Conservation (phyloP, 306 rosid species). For the Abrus precatorius region DNA sequence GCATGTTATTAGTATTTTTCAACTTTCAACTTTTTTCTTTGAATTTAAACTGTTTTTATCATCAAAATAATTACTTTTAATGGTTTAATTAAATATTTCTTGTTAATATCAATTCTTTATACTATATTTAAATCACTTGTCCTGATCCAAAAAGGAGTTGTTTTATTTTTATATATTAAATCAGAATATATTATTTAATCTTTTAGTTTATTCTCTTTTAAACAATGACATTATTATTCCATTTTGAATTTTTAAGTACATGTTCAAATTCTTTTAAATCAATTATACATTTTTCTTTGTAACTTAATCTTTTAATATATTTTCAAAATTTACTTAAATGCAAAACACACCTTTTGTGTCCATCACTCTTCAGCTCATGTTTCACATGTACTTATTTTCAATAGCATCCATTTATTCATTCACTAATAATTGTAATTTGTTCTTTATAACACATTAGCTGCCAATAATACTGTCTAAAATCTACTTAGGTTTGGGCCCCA, state of each 20-base stretch:
- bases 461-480: background rate
- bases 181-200: background rate
- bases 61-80: background rate
- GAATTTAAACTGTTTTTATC: background rate
- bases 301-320: background rate
- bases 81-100: too few species aligned
- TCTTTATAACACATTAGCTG: slow-evolving; percentile 9
- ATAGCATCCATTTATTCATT: background rate
- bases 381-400: background rate
- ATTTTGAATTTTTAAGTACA: background rate
- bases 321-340: background rate
- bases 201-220: background rate
- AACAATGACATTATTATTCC: background rate
- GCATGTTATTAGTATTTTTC: background rate
- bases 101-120: too few species aligned
- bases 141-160: background rate
- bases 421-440: background rate
- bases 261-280: background rate
- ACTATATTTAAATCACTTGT: background rate
- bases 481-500: background rate
- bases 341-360: background rate
- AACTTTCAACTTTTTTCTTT: background rate
- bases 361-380: background rate
- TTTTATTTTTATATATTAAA: background rate
- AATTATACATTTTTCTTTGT: background rate